Base-by-base conservation (phyloP, 2,329 filamentous ascomycete genomes). In the Ophiostoma sp. region DNA sequence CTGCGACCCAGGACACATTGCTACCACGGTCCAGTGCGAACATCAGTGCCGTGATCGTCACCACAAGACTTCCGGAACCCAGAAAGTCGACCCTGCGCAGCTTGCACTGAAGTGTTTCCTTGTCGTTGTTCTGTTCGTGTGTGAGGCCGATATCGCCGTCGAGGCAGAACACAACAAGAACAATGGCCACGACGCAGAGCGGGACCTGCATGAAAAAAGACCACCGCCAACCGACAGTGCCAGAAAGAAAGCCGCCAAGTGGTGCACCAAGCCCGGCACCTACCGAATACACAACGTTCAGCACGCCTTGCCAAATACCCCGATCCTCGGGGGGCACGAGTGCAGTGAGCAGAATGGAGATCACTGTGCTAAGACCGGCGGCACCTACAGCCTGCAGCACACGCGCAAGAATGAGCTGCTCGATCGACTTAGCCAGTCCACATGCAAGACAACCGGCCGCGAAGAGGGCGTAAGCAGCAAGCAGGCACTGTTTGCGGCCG, bases 301-400 rank as follows among this genome's bases (percentile, higher is more conserved):
- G 80, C 69, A 77, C 77, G 44, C 87, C 87, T 74, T 90, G 87
- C 85, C 86, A 90, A 1, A 84, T 80, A 0, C 87, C 88, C 70
- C 87, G 78, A 67, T 89, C 83, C 11, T 87, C 80, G 58, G 90
- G 77, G 0, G 86, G 81, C 3, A 90, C 81, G 44, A 89, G 80
- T 75, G 90, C 87, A 70, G 83, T 86, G 72, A 89, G 76, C 62
- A 90, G 74, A 47, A 90, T 87, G 60, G 80, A 84, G 11, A 86
- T 84, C 49, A 88, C 83, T 0, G 85, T 86, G 0, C 83, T 84
- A 85, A 89, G 87, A 11, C 87, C 87, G 6, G 85, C 85, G 7
- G 85, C 86, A 38, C 87, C 87, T 70, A 88, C 82, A 2, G 70
- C 70, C 5, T 69, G 68, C 6, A 72, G 66, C 27, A 89, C 89